Percentiles rank a stretch among this genome's conserved stretches.
These are phyloP conservation scores for Boletus tomentosulus DNA, from an alignment of 768 basidiomycete genomes.

Conservation along the genomic window DNA sequence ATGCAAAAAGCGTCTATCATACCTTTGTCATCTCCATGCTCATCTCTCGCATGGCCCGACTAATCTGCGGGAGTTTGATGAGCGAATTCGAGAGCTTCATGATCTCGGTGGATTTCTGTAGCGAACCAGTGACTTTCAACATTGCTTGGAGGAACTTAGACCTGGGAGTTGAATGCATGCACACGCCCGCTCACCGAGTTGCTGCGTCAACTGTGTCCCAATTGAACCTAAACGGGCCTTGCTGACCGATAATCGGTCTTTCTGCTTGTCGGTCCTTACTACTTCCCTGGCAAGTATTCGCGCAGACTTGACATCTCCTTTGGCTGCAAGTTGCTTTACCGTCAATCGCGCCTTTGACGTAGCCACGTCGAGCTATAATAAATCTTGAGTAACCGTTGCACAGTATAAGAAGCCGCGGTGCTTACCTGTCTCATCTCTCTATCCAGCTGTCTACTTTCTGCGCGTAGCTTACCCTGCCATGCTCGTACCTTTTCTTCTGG, in stretches of 20 bases:
- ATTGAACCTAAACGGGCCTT: conserved; percentile 93
- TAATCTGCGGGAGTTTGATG: conserved; percentile 88
- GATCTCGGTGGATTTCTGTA: conserved; percentile 97
- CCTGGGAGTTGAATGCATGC: neutral
- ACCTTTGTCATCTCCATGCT: conserved; percentile 99
- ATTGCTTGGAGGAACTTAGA: conserved; percentile 55
- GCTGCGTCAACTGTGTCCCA: conserved; percentile 82
- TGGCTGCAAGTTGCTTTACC: conserved; percentile 85
- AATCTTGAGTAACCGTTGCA: conserved; percentile 10
- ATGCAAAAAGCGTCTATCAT: conserved; percentile 10
- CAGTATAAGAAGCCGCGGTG: conserved; percentile 12
- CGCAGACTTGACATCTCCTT: conserved; percentile 91
- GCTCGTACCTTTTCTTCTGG: conserved; percentile 88
- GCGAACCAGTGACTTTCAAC: conserved; percentile 93
- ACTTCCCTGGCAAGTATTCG: conserved; percentile 90
- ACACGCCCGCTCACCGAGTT: conserved; percentile 64
- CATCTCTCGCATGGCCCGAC: conserved; percentile 93
- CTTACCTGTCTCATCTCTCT: conserved; percentile 94
- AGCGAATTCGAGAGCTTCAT: conserved; percentile 97
- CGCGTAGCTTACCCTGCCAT: conserved; percentile 87
- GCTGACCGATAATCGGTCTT: conserved; percentile 84
- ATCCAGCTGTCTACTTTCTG: conserved; percentile 80
- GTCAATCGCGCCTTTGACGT: conserved; percentile 73
- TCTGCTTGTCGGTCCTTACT: conserved; percentile 93
- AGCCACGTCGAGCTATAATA: conserved; percentile 68